A percentile compares a stretch with the other conserved stretches of the same genome.
Conservation (phyloP, 225 moss, liverwort and hornwort genomes). For the Physcomitrellopsis africana region DNA sequence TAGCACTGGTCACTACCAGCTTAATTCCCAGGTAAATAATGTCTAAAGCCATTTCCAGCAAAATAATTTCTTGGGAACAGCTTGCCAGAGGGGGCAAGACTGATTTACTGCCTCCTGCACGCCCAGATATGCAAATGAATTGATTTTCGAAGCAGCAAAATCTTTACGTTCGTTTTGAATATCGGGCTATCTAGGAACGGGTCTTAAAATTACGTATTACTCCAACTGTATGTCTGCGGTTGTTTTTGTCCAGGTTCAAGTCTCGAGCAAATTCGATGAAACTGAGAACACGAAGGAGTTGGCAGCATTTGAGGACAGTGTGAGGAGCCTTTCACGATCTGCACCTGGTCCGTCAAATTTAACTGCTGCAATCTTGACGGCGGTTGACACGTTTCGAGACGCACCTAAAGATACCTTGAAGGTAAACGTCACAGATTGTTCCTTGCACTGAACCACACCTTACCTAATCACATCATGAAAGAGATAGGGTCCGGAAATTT, state of each 20-base stretch:
- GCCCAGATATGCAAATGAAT: background rate
- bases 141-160: background rate
- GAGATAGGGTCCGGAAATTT: no score
- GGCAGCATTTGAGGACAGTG: slow-evolving; percentile 13
- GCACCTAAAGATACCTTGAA: slow-evolving; percentile 16
- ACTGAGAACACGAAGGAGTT: background rate
- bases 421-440: background rate
- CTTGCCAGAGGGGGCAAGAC: no score
- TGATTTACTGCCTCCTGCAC: background rate
- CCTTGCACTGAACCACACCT: no score
- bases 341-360: background rate
- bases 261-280: slow-evolving; percentile 9
- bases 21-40: background rate
- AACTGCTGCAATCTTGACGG: background rate
- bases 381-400: background rate
- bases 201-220: background rate
- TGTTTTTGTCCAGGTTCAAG: background rate
- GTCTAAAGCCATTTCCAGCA: background rate
- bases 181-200: no score
- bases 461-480: no score
- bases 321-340: background rate
- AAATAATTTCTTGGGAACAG: background rate
- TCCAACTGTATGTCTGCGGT: background rate
- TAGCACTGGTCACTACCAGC: slow-evolving; percentile 4
- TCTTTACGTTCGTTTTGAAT: no score